Conservation (phyloP, 768 basidiomycete species). For the Boletus barrowsii region DNA sequence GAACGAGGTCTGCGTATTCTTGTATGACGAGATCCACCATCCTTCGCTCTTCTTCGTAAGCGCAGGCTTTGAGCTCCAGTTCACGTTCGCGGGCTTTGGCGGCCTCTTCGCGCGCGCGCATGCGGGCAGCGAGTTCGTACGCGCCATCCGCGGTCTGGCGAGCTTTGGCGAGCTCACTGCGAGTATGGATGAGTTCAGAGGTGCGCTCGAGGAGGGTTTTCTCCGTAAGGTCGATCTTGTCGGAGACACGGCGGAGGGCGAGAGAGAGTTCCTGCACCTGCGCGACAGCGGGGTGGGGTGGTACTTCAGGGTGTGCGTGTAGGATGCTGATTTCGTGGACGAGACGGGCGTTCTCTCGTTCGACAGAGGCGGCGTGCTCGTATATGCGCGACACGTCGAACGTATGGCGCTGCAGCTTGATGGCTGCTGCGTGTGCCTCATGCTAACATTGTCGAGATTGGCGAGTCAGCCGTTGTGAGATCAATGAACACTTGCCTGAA, state of each 20-base stretch:
- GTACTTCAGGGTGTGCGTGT: slow-evolving; percentile 49
- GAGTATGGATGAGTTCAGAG: slow-evolving; percentile 42
- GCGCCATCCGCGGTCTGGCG: slow-evolving; percentile 47
- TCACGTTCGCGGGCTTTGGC: slow-evolving; percentile 46
- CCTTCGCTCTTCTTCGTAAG: slow-evolving; percentile 54
- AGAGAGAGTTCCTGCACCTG: slow-evolving; percentile 59
- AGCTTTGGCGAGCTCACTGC: slow-evolving; percentile 43
- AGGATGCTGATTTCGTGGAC: slow-evolving; percentile 54
- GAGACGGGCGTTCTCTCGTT: slow-evolving; percentile 58
- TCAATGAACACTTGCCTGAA: slow-evolving; percentile 39
- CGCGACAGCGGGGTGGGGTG: slow-evolving; percentile 35
- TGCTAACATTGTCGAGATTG: slow-evolving; percentile 40
- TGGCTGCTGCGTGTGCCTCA: slow-evolving; percentile 62
- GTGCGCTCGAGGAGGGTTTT: slow-evolving; percentile 48
- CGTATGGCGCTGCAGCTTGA: slow-evolving; percentile 64
- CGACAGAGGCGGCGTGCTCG: slow-evolving; percentile 34
- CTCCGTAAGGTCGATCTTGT: slow-evolving; percentile 66
- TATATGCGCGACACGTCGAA: slow-evolving; percentile 42
- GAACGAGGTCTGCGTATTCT: slow-evolving; percentile 76
- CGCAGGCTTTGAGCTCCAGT: slow-evolving; percentile 43
- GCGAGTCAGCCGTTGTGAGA: background rate
- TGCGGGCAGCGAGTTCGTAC: slow-evolving; percentile 51
- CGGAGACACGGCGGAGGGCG: slow-evolving; percentile 62
- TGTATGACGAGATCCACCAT: slow-evolving; percentile 63
- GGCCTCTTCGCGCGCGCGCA: slow-evolving; percentile 55